These are phyloP conservation scores for Thielaviopsis euricoi DNA, from an alignment of 2,329 filamentous ascomycete genomes.

Conservation along the genomic window DNA sequence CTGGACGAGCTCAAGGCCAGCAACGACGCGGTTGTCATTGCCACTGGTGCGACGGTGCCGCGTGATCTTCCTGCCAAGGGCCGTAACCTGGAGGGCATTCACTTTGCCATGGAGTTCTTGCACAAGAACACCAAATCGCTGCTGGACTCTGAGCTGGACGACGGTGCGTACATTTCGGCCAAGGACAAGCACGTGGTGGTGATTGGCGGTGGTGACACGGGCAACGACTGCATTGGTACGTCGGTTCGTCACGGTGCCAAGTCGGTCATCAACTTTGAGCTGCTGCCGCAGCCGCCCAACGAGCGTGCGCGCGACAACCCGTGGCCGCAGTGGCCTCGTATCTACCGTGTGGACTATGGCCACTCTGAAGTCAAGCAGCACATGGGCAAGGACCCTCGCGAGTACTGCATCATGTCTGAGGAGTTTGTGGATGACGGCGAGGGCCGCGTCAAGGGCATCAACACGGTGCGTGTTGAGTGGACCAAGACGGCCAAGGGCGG, in stretches of 20 bases:
- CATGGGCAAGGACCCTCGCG: conserved; percentile 87
- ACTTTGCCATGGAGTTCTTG: conserved; percentile 95
- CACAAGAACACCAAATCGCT: conserved; percentile 97
- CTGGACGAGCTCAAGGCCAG: conserved; percentile 55
- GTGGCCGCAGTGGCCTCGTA: conserved; percentile 95
- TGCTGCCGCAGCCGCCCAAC: conserved; percentile 79
- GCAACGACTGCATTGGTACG: conserved; percentile 95
- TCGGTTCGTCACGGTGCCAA: conserved; percentile 91
- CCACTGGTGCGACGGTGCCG: conserved; percentile 83
- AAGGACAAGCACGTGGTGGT: conserved; percentile 94
- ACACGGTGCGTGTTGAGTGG: conserved; percentile 91
- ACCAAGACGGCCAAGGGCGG: conserved; percentile 75
- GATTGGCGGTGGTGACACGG: conserved; percentile 93
- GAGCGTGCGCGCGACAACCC: conserved; percentile 89
- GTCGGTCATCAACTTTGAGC: conserved; percentile 90
- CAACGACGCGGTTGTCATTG: conserved; percentile 75
- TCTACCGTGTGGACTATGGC: conserved; percentile 97
- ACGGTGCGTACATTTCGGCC: conserved; percentile 78
- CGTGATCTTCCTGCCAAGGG: conserved; percentile 84
- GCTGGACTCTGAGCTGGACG: conserved; percentile 73
- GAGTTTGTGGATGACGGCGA: conserved; percentile 82
- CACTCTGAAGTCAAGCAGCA: conserved; percentile 92
- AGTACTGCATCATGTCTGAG: conserved; percentile 97
- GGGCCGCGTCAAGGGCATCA: conserved; percentile 87
- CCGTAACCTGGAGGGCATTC: conserved; percentile 75